These are phyloP conservation scores for Malassezia dermatis DNA, from an alignment of 1,284 basidiomycete genomes.

Conservation along the genomic window DNA sequence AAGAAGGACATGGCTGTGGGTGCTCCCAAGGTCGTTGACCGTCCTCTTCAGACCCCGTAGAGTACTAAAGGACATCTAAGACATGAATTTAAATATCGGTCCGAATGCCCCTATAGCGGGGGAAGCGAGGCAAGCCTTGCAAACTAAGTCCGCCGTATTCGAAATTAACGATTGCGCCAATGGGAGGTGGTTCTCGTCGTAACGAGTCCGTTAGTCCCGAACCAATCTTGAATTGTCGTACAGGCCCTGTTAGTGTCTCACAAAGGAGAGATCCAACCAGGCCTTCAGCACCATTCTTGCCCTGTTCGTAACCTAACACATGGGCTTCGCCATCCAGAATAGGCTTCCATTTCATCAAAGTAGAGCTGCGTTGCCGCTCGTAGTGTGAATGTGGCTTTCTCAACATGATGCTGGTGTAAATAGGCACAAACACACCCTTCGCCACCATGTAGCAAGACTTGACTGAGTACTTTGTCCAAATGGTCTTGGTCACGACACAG, in stretches of 20 bases:
- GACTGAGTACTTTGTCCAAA: constrained; percentile 55
- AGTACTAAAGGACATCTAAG: background rate
- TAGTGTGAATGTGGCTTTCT: constrained; percentile 55
- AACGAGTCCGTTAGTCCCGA: constrained; percentile 34
- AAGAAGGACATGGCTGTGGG: constrained; percentile 47
- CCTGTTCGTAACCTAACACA: constrained; percentile 56
- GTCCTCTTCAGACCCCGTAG: constrained; percentile 47
- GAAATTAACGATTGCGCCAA: constrained; percentile 56
- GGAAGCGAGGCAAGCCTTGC: constrained; percentile 13
- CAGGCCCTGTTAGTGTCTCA: constrained; percentile 49
- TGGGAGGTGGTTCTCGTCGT: constrained; percentile 46
- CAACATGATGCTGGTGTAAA: constrained; percentile 54
- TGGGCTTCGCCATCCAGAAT: constrained; percentile 61
- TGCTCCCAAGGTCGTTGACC: constrained; percentile 26
- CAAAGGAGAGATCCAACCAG: constrained; percentile 14
- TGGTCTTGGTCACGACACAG: constrained; percentile 53
- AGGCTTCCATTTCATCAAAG: constrained; percentile 60
- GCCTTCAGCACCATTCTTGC: constrained; percentile 46
- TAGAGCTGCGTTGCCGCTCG: constrained; percentile 54
- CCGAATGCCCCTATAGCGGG: constrained; percentile 8
- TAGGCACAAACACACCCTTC: constrained; percentile 51
- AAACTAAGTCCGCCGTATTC: constrained; percentile 10
- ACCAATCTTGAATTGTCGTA: constrained; percentile 49
- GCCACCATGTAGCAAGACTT: constrained; percentile 56
- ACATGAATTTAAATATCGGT: background rate